A percentile compares a stretch with the other conserved stretches of the same genome.
Conservation (phyloP, 768 basidiomycete genomes). For the Auriscalpium orientale region DNA sequence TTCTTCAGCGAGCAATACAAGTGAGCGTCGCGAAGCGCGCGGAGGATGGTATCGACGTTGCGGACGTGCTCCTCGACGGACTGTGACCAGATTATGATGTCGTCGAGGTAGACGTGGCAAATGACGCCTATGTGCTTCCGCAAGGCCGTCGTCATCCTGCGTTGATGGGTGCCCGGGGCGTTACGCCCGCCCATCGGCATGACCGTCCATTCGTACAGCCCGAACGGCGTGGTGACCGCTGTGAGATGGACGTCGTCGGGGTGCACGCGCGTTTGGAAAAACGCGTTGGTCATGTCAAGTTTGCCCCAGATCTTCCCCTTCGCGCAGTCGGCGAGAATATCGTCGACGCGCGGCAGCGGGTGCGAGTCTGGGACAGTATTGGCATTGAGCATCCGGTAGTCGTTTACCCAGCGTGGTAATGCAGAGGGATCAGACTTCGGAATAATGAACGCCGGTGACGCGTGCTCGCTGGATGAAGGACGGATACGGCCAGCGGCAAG, state of each 20-base stretch:
- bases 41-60: constrained; percentile 16
- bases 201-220: constrained; percentile 25
- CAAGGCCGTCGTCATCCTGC: background rate
- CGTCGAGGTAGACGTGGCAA: too few relatives aligned
- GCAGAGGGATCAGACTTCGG: constrained; percentile 15
- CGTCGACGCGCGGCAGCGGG: constrained; percentile 20
- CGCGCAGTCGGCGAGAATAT: constrained; percentile 19
- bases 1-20: constrained; percentile 20
- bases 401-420: constrained; percentile 13
- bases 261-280: background rate
- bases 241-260: constrained; percentile 20
- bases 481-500: constrained; percentile 25
- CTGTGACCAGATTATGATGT: constrained; percentile 24
- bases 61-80: constrained; percentile 20
- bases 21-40: constrained; percentile 7
- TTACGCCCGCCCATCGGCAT: constrained; percentile 26
- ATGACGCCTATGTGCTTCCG: background rate
- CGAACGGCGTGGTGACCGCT: constrained; percentile 30
- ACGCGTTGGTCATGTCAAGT: too few relatives aligned
- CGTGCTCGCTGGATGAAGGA: constrained; percentile 21
- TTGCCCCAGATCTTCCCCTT: too few relatives aligned
- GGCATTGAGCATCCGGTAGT: constrained; percentile 13
- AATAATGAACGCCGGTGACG: constrained; percentile 28
- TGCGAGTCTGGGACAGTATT: constrained; percentile 10
- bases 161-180: constrained; percentile 21